Base-by-base conservation (phyloP, 768 basidiomycete genomes). In the Lactarius evosmus region DNA sequence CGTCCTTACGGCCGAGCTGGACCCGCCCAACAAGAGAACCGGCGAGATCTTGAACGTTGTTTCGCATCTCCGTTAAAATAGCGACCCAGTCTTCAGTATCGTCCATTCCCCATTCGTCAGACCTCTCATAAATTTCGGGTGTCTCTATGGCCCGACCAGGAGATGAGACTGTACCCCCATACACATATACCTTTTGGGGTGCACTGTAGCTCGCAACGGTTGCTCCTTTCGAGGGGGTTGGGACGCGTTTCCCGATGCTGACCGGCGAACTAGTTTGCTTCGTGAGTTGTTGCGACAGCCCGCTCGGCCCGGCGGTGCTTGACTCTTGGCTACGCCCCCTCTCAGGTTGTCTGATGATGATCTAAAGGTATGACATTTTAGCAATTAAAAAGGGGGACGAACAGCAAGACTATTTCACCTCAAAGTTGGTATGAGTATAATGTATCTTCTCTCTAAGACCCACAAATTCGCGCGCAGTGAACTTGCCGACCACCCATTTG, bases 41-140 rank as follows among this genome's bases (percentile, higher is more conserved):
- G 1, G 64, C 60, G 41, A 59, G 55, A 32, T 44, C 54, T 33
- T 61, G 64, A 27, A 65, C 60, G 12, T 57, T 56, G 7, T 56
- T 56, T 34, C 49, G 64, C 60, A 65, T 65, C 59, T 61, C 44
- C 19, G 36, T 36, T 22, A 65, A 60, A 32, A 56, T 57, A n/a
- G 49, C 33, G 4, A 30, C 54, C 64, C 64, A 65, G 17, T 61
- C 40, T 41, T 22, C 50, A 17, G 55, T 55, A 52, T 56, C 64
- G 17, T 61, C 55, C 60, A 44, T 41, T 16, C 16, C 60, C 64
- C 41, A 65, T 44, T 65, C 60, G 38, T 61, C 63, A 8, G 36
- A 52, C 16, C 41, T 55, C 25, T 36, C 29, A n/a, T 56, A 29
- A 25, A 33, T 38, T 51, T 60, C 59, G 30, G 54, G 22, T 8